Base-by-base conservation (phyloP, 371 early-diverging fungal species). In the Blastocladiella emersonii region DNA sequence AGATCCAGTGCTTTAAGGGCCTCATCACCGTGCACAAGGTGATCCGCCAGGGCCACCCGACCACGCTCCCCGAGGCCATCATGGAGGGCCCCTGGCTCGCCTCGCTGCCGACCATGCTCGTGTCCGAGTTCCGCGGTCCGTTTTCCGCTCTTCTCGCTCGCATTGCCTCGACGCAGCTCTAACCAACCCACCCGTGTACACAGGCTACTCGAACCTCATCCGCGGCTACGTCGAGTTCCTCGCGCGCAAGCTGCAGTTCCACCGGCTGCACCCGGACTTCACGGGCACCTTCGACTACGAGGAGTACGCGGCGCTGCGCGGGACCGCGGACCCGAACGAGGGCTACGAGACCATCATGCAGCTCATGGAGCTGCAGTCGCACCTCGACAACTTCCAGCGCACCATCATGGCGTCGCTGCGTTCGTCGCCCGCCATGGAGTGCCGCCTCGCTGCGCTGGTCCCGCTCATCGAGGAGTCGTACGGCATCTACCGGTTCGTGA, bases 311-410 rank as follows among this genome's bases (percentile, higher is more conserved):
- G 87, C 90, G 43, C 76, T 95, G 63, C 89, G 88, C 71, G 90
- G 91, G 51, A 89, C 92, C 61, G 90, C 93, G 68, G 95, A 96
- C 76, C 95, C 95, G 17, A 94, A 98, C 72, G 96, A 95, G 81
- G 96, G 98, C 83, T 94, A 81, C 62, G 92, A 94, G 69, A 94
- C 94, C 6, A 95, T 98, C 70, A 86, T 78, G 49, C 94, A 98
- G 63, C 75, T 98, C 61, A 85, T 98, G 84, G 80, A 72, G 61
- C 81, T 96, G 63, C 88, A 94, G 69, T 91, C 92, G 63, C 86
- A 86, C 63, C 85, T 95, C 59, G 94, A 97, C 65, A 74, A 81
- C 65, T 88, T 97, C 74, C 93, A 93, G 68, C 89, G 89, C 67
- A 78, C 82, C 5, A 85, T 97, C 12, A 92, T 97, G 71, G 73